Evolutionary conservation across 805 yeast species (phyloP), one percentile per base, ranked within the genome.

Genomic region (Candida coleopterorum): DNA sequence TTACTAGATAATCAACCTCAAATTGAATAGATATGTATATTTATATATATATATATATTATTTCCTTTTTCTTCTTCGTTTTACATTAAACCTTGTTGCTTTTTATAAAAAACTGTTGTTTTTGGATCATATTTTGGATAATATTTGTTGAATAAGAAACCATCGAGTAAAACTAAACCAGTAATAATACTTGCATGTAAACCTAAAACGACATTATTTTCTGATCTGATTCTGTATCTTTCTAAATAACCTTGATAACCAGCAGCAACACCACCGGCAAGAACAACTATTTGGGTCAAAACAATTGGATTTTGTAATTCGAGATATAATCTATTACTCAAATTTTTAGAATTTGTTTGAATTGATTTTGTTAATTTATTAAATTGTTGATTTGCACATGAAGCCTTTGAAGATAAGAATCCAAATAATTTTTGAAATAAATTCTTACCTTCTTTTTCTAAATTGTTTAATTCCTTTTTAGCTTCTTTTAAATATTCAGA

Each of bases 221-320:
- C 63, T 27, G 58, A 48, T 37, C 61, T 57, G 49, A 77, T 62
- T 62, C 73, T 60, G 46, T 64, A 54, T 62, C 79, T 69, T 58
- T 74, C 74, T 48, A 68, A 49, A 60, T 72, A 73, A 17, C 72
- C 76, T 35, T 62, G 58, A 44, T 74, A 63, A 18, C 75, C 68
- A 3, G 75, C 75, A 18, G 70, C 60, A 23, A 70, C 51, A 11
- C 74, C 73, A 27, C 74, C 68, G 6, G 69, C 51, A 21, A 75
- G 69, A 29, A 75, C 63, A 12, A 74, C 62, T 3, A 71, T 56
- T 55, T 79, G 83, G 22, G 74, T 55, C 14, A 73, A 58, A 31
- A 79, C 81, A 4, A 74, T 81, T 0, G 85, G 85, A 61, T 79
- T 78, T 49, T 76, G 67, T 44, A 79, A 62, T 53, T 77, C 83